Base-by-base conservation (phyloP, 2,329 filamentous ascomycete species). In the Fusarium anthophilum region DNA sequence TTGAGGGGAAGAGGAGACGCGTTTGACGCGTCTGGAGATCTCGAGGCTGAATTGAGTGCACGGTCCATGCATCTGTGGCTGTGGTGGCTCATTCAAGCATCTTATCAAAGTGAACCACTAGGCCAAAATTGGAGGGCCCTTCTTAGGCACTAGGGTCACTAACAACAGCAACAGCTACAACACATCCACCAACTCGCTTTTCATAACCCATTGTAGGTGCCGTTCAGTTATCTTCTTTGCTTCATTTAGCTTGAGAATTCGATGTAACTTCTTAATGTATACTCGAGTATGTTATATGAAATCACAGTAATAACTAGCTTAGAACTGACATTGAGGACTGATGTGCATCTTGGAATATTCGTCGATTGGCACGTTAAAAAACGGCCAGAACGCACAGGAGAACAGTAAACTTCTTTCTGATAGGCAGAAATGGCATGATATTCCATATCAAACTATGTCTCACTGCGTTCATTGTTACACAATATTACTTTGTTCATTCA, bases 21-120 rank as follows among this genome's bases (percentile, higher is more conserved):
- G 75, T 48, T 63, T 57, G 35, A 70, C 72, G 75, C 75, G 75
- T 76, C 47, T 17, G 22, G 41, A 14, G n/a, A 45, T 26, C 24
- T 41, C 28, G 14, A 54, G 50, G 44, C 45, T 58, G 56, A 72
- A 75, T 76, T 73, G 57, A 64, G 37, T 74, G 67, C 59, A 64
- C 24, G 26, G 11, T 43, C 51, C 54, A 38, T 8, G 15, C 35
- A 28, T 58, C 20, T 48, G 69, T 73, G 47, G 30, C 63, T 68
- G 57, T 51, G 28, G 56, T 63, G 50, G 57, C 48, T 51, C 22
- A 32, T 35, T 30, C 35, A 28, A 30, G 22, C 30, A 32, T 26
- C 32, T 35, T 35, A 35, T 35, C 32, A 8, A 17, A 35, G 32
- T 35, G 15, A 15, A 17, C 15, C 8, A 35, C 32, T 35, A 35